Conservation (phyloP, 2,329 filamentous ascomycete species). For the Botrytis aclada region DNA sequence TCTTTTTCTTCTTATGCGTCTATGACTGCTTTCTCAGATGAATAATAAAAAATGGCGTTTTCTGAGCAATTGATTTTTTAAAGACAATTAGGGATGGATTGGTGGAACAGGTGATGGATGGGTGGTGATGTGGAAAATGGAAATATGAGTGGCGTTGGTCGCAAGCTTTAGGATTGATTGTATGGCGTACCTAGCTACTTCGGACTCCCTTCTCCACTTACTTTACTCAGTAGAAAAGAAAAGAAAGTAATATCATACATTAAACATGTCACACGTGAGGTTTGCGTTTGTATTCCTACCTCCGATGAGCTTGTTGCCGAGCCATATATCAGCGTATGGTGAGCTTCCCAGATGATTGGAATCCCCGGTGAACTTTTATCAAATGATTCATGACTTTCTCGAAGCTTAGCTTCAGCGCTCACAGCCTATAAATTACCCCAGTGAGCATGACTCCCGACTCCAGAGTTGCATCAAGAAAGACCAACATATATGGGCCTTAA, state of each 20-base stretch:
- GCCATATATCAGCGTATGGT: not conserved
- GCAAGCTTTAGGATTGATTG: conserved; percentile 8
- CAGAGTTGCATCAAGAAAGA: not conserved
- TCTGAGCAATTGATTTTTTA: not conserved
- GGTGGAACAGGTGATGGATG: conserved; percentile 3
- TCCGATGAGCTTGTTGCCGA: not conserved
- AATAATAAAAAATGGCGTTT: conserved; percentile 15
- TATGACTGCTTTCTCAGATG: not conserved
- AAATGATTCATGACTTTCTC: not conserved
- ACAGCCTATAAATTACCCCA: not conserved
- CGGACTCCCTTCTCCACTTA: conserved; percentile 12
- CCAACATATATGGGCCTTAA: not conserved
- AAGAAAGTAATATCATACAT: not conserved
- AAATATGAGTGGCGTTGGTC: conserved; percentile 13
- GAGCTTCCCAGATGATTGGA: not conserved
- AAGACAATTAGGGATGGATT: conserved; percentile 3
- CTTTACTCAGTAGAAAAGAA: not conserved
- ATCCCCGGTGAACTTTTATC: not conserved
- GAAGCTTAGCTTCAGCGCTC: not conserved
- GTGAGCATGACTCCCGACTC: not conserved
- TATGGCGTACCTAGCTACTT: conserved; percentile 13
- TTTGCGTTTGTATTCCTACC: not conserved
- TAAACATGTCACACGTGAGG: not conserved
- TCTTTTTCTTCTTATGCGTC: conserved; percentile 16
- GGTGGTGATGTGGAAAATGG: conserved; percentile 4